A percentile compares a stretch with the other conserved stretches of the same genome.
Evolutionary conservation across 192 early-diverging fungal genomes (phyloP).

Genomic region (Backusella australiensis): DNA sequence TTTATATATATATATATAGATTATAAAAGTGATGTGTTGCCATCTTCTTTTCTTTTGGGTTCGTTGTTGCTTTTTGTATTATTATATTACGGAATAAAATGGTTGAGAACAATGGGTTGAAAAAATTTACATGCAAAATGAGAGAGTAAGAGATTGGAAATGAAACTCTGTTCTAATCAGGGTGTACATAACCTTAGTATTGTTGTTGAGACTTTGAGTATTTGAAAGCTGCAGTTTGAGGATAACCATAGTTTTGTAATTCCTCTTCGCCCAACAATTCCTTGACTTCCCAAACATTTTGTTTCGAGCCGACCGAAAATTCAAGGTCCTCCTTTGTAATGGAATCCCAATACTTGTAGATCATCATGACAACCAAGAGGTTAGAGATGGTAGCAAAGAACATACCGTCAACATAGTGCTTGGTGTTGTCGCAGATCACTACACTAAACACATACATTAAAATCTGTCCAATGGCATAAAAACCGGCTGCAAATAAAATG

Average conservation of each 20-base stretch:
- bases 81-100: not conserved
- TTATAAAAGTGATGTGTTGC: not conserved
- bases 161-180: not conserved
- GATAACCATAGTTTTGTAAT: constrained; percentile 30
- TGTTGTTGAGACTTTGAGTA: constrained; percentile 23
- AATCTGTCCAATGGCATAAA: constrained; percentile 86
- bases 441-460: constrained; percentile 77
- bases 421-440: constrained; percentile 81
- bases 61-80: not conserved
- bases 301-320: constrained; percentile 77
- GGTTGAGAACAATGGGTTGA: too few species aligned
- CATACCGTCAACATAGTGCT: constrained; percentile 96
- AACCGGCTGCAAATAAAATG: constrained; percentile 83
- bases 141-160: not conserved
- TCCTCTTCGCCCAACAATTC: constrained; percentile 61
- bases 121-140: not conserved
- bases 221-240: not conserved
- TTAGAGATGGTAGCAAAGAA: constrained; percentile 94
- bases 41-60: not conserved
- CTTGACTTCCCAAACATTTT: constrained; percentile 82
- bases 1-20: not conserved
- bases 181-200: constrained; percentile 26
- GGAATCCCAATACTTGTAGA: constrained; percentile 99
- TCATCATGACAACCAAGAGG: constrained; percentile 95
- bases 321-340: constrained; percentile 99